Percentiles rank a stretch among this genome's conserved stretches.
These are phyloP conservation scores for Dioszegia aurantiaca DNA, from an alignment of 768 basidiomycete species.

Conservation along the genomic window DNA sequence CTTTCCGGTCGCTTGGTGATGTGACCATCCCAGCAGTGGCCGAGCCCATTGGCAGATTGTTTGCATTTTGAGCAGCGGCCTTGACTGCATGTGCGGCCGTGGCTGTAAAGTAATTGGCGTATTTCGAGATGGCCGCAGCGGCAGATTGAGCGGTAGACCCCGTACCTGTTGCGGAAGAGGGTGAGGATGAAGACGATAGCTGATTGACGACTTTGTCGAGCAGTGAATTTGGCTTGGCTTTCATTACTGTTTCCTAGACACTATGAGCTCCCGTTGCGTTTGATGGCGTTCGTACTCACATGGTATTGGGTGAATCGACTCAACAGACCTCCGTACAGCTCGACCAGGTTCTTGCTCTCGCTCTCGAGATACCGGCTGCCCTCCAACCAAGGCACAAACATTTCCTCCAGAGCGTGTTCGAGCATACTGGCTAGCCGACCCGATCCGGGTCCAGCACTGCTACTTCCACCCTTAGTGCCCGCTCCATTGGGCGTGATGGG, in stretches of 20 bases:
- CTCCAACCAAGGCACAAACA: slow-evolving; percentile 91
- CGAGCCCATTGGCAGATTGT: not conserved
- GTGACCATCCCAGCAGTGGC: slow-evolving; percentile 3
- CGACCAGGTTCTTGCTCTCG: slow-evolving; percentile 77
- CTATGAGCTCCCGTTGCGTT: not conserved
- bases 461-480: not conserved
- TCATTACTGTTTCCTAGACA: slow-evolving; percentile 53
- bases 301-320: slow-evolving; percentile 80
- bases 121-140: slow-evolving; percentile 75
- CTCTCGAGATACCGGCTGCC: slow-evolving; percentile 86
- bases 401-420: slow-evolving; percentile 92
- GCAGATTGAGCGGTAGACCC: slow-evolving; percentile 60
- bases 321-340: slow-evolving; percentile 72
- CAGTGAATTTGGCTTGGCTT: slow-evolving; percentile 62
- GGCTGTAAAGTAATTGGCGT: slow-evolving; percentile 63
- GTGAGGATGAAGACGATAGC: slow-evolving; percentile 64
- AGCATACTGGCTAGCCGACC: slow-evolving; percentile 71
- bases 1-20: slow-evolving; percentile 7
- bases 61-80: slow-evolving; percentile 9
- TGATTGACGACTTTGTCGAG: slow-evolving; percentile 92
- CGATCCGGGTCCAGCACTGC: slow-evolving; percentile 44
- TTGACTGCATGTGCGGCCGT: slow-evolving; percentile 24
- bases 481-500: slow-evolving; percentile 17
- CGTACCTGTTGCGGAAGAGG: slow-evolving; percentile 22
- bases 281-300: slow-evolving; percentile 58